Evolutionary conservation across 176 grass and related monocot genomes (phyloP), one percentile per base, ranked within the genome.

Genomic region (Oryza longistaminata): DNA sequence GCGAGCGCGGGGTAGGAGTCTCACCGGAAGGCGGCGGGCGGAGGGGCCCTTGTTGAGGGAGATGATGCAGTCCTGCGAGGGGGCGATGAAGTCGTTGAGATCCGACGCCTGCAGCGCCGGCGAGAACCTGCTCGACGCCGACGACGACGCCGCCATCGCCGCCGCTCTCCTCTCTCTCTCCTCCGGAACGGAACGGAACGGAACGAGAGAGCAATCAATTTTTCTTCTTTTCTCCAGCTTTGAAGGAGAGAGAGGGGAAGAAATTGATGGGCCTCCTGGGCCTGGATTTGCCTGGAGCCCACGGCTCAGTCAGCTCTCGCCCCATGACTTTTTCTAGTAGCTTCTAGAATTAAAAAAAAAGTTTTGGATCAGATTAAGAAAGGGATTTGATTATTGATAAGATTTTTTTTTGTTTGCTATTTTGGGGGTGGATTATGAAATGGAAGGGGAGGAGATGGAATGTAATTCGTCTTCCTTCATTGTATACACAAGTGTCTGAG

Each of bases 71-170:
- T 91, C 85, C 90, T 96, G 96, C 43, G 96, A 99, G 14, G 91
- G 96, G n/a, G 91, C 86, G 53, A 99, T 99, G 84, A 99, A 99
- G 87, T 99, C 96, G 81, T 99, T 99, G 83, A 99, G 93, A 91
- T 99, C 93, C 49, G 91, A 92, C n/a, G 92, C 93, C 85, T 87
- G 80, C 74, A 99, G 91, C 86, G 84, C 93, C 84, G 93, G 90
- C 25, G 96, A 99, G 91, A 99, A 99, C 79, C 92, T 96, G 88
- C 46, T 94, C 86, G 85, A 87, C 61, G 93, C 90, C 96, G 96
- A 94, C 75, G 39, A 39, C 37, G 35, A 34, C 33, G 33, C 0
- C 35, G 22, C 76, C 78, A 24, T 65, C 24, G 61, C 66, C 24
- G 64, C 43, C 53, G 17, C 22, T 31, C 64, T 42, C 15, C 33